Percentiles rank a stretch among this genome's conserved stretches.
phyloP scores from a whole-genome alignment of 2,329 filamentous ascomycete genomes.

The Exophiala phaeomuriformis region DNA sequence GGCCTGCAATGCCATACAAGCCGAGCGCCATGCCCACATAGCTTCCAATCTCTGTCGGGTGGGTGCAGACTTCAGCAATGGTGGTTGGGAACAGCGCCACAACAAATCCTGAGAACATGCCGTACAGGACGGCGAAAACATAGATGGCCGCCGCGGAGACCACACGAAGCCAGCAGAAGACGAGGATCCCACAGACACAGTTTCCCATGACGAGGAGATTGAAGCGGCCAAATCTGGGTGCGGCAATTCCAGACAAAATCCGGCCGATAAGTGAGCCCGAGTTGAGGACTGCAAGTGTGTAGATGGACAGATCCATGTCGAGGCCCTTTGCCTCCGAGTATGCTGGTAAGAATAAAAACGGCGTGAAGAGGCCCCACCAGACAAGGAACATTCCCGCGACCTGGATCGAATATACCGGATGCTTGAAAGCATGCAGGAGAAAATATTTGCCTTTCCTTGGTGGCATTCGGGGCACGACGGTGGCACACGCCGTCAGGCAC shows the following conservation, averaged over 20 bases:
- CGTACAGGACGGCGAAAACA: slow-evolving; percentile 58
- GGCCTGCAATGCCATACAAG: slow-evolving; percentile 40
- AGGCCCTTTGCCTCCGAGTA: slow-evolving; percentile 55
- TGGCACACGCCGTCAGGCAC: background rate
- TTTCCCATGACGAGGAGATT: slow-evolving; percentile 29
- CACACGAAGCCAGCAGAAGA: slow-evolving; percentile 45
- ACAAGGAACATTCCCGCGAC: slow-evolving; percentile 59
- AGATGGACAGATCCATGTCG: slow-evolving; percentile 21
- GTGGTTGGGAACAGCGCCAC: slow-evolving; percentile 56
- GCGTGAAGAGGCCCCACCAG: slow-evolving; percentile 69
- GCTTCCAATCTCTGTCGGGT: slow-evolving; percentile 62
- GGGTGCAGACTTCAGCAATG: slow-evolving; percentile 53
- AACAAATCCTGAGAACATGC: slow-evolving; percentile 60
- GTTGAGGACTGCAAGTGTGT: slow-evolving; percentile 31
- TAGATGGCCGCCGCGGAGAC: slow-evolving; percentile 51
- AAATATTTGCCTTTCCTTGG: slow-evolving; percentile 1
- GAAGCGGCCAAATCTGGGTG: slow-evolving; percentile 31
- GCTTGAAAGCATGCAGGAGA: slow-evolving; percentile 20
- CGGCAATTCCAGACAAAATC: slow-evolving; percentile 31
- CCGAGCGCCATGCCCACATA: slow-evolving; percentile 49
- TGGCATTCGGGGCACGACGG: slow-evolving; percentile 2
- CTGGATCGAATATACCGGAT: slow-evolving; percentile 26
- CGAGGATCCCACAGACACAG: slow-evolving; percentile 28
- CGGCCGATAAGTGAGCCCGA: slow-evolving; percentile 33
- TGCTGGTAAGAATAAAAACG: slow-evolving; percentile 70